Percentiles rank a stretch among this genome's conserved stretches.
Evolutionary conservation across 345 rosid genomes (phyloP).

Genomic region (Euphorbia tirucalli): DNA sequence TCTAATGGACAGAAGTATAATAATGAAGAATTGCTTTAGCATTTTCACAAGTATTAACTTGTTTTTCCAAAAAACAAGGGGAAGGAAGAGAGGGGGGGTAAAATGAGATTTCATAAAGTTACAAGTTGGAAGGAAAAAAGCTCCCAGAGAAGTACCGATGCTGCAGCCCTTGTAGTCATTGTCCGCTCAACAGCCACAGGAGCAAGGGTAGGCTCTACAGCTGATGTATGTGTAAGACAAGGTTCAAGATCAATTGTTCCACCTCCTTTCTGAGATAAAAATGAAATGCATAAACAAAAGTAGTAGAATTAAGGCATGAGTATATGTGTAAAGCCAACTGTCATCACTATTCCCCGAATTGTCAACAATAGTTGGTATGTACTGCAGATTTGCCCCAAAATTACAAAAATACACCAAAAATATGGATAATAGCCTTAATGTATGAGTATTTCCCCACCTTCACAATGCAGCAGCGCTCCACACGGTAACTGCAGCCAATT

Average conservation of each 20-base stretch:
- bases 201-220: conserved; percentile 98
- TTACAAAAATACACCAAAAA: neutral
- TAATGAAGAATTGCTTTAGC: neutral
- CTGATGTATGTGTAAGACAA: conserved; percentile 88
- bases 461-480: conserved; percentile 94
- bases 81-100: no score
- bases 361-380: neutral
- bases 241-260: conserved; percentile 95
- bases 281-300: neutral
- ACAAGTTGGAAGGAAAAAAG: neutral
- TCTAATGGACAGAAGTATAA: neutral
- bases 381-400: neutral
- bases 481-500: conserved; percentile 91
- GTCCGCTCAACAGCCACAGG: conserved; percentile 98
- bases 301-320: neutral
- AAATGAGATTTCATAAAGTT: neutral
- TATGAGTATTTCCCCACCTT: conserved; percentile 51
- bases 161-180: conserved; percentile 99
- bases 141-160: conserved; percentile 60
- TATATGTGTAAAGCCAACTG: neutral
- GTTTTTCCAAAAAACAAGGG: neutral
- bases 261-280: conserved; percentile 79
- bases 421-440: neutral
- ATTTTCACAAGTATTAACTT: neutral
- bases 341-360: conserved; percentile 2